Percentiles rank a stretch among this genome's conserved stretches.
Evolutionary conservation across 768 basidiomycete genomes (phyloP).

Genomic region (Gymnopilus dilepis): DNA sequence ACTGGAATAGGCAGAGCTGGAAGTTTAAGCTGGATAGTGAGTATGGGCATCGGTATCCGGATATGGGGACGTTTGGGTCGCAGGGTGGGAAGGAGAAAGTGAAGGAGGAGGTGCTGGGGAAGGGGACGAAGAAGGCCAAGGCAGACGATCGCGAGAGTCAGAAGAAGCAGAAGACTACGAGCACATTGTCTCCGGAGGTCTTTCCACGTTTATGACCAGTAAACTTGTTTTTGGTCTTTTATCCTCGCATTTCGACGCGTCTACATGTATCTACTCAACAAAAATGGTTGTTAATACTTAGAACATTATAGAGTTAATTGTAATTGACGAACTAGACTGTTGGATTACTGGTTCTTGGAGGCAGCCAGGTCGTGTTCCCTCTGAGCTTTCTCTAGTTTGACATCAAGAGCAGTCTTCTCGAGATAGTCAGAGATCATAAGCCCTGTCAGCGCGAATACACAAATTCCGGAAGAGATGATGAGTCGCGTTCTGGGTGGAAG

Average conservation of each 20-base stretch:
- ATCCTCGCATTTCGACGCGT: not conserved
- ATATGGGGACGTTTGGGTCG: constrained; percentile 44
- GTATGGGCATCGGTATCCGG: constrained; percentile 54
- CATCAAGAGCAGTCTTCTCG: constrained; percentile 45
- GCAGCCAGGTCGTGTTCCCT: not conserved
- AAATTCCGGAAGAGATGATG: constrained; percentile 53
- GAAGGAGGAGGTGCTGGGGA: constrained; percentile 16
- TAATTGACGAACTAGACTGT: not conserved
- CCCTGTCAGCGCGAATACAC: constrained; percentile 51
- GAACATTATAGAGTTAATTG: not conserved
- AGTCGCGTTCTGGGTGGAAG: constrained; percentile 60
- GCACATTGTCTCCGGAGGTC: constrained; percentile 17
- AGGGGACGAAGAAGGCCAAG: not conserved
- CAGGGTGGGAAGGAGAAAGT: constrained; percentile 38
- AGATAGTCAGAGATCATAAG: constrained; percentile 55
- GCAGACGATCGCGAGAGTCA: not conserved
- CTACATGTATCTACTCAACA: not conserved
- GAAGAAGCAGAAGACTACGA: not conserved
- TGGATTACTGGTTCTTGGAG: not conserved
- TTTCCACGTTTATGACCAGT: not conserved
- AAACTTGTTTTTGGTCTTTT: not conserved
- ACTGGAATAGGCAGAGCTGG: constrained; percentile 69
- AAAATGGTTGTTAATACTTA: not conserved
- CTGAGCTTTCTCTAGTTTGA: constrained; percentile 6
- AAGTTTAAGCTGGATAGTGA: constrained; percentile 54